phyloP scores from a whole-genome alignment of 1,139 yeast species.

The Hemisphaericaspora xylofermentans region DNA sequence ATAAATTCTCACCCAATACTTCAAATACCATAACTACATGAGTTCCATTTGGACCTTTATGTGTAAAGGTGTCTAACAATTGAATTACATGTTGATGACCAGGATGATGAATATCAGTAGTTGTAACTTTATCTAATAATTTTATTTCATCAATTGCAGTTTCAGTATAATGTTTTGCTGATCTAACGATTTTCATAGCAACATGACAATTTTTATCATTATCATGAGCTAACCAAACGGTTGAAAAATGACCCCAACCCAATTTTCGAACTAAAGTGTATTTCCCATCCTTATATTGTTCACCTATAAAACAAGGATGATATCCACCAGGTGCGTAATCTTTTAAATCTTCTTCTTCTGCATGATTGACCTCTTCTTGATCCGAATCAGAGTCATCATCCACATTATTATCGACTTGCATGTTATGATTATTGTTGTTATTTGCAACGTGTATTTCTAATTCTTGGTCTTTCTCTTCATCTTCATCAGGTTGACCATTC shows the following conservation, averaged over 20 bases:
- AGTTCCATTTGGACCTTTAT: conserved; percentile 71
- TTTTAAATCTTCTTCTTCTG: conserved; percentile 62
- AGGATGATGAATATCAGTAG: conserved; percentile 54
- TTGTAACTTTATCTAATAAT: conserved; percentile 50
- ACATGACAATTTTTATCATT: conserved; percentile 57
- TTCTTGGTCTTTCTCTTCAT: conserved; percentile 9
- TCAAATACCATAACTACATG: conserved; percentile 89
- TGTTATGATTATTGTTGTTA: conserved; percentile 1
- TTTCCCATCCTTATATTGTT: conserved; percentile 55
- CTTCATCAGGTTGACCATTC: too few relatives aligned
- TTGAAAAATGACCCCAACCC: conserved; percentile 54
- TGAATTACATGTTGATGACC: conserved; percentile 67
- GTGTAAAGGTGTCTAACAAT: conserved; percentile 64
- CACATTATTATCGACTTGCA: conserved; percentile 20
- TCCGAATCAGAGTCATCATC: conserved; percentile 48
- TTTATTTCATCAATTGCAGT: conserved; percentile 86
- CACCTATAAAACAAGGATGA: conserved; percentile 82
- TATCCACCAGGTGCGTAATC: conserved; percentile 86
- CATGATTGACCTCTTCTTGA: conserved; percentile 39
- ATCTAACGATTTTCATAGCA: conserved; percentile 81
- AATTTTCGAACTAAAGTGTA: conserved; percentile 73
- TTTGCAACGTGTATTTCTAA: conserved; percentile 14
- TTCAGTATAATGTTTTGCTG: conserved; percentile 74
- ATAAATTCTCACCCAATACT: conserved; percentile 77
- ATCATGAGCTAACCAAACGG: conserved; percentile 58